phyloP scores from a whole-genome alignment of 2,329 filamentous ascomycete species.

The Curvularia lunata region DNA sequence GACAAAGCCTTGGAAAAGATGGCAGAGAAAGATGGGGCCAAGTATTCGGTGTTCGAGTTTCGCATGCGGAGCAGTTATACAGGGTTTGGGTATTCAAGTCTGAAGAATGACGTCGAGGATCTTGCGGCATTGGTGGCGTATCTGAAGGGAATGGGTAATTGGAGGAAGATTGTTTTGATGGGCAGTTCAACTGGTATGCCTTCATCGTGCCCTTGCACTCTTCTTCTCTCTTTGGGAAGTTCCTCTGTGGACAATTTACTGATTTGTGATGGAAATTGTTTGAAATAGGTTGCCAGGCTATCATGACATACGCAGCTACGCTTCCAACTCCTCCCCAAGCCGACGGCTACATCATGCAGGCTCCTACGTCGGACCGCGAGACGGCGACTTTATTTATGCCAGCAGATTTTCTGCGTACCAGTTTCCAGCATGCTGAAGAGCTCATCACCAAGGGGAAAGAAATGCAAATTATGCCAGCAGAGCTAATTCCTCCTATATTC shows the following conservation, averaged over 20 bases:
- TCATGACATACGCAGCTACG: slow-evolving; percentile 18
- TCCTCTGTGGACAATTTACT: background rate
- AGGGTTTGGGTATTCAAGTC: slow-evolving; percentile 26
- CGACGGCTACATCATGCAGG: slow-evolving; percentile 25
- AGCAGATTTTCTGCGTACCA: slow-evolving; percentile 7
- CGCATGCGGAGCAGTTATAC: slow-evolving; percentile 31
- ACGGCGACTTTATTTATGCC: slow-evolving; percentile 24
- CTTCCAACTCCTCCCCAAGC: slow-evolving; percentile 1
- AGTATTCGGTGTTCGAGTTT: slow-evolving; percentile 25
- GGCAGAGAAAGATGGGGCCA: background rate
- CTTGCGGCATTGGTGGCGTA: slow-evolving; percentile 22
- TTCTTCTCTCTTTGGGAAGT: background rate
- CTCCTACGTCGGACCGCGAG: slow-evolving; percentile 25
- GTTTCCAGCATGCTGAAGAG: slow-evolving; percentile 12
- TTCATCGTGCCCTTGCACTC: background rate
- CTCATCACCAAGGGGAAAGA: slow-evolving; percentile 15
- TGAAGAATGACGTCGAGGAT: slow-evolving; percentile 25
- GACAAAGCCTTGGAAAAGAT: background rate
- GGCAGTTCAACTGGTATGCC: slow-evolving; percentile 6
- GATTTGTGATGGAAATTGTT: background rate
- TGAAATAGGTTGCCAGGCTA: slow-evolving; percentile 19
- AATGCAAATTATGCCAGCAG: slow-evolving; percentile 13
- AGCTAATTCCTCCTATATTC: slow-evolving; percentile 20
- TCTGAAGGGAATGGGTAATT: slow-evolving; percentile 6
- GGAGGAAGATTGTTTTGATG: slow-evolving; percentile 1